phyloP scores from a whole-genome alignment of 352 stramenopile species.

The Achlya hypogyna region DNA sequence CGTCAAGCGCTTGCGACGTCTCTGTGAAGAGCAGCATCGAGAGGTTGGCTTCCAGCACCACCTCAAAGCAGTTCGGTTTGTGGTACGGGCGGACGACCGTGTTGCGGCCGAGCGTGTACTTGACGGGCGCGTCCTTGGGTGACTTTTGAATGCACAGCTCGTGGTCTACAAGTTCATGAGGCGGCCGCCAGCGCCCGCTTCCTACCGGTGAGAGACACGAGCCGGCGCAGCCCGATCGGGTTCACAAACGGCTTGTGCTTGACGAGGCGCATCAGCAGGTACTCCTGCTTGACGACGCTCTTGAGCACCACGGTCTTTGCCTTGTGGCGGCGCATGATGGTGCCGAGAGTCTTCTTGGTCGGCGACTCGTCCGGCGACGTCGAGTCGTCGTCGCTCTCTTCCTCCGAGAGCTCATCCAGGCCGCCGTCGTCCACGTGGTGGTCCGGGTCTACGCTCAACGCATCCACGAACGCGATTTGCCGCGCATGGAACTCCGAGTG shows the following conservation, averaged over 20 bases:
- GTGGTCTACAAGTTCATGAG: constrained; percentile 3
- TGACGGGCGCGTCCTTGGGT: constrained; percentile 6
- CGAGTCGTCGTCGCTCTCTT: neutral
- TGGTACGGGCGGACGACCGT: neutral
- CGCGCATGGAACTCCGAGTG: constrained; percentile 51
- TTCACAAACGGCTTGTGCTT: constrained; percentile 20
- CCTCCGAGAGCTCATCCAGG: neutral
- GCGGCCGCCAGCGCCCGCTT: neutral
- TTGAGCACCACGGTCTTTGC: neutral
- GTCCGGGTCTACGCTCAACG: neutral
- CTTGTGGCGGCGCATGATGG: neutral
- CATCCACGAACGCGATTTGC: neutral
- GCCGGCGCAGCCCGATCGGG: constrained; percentile 14
- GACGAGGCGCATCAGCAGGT: constrained; percentile 16
- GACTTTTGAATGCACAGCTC: constrained; percentile 16
- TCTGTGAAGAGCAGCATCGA: constrained; percentile 17
- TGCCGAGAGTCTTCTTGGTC: neutral
- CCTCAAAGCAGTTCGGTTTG: constrained; percentile 21
- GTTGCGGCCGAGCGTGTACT: neutral
- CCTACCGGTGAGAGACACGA: constrained; percentile 12
- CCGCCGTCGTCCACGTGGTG: neutral
- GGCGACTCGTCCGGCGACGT: neutral
- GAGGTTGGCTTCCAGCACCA: constrained; percentile 4
- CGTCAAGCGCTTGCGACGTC: neutral
- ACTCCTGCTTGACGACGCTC: neutral